Conservation (phyloP, 2,329 filamentous ascomycete genomes). For the Colletotrichum gloeosporioides region DNA sequence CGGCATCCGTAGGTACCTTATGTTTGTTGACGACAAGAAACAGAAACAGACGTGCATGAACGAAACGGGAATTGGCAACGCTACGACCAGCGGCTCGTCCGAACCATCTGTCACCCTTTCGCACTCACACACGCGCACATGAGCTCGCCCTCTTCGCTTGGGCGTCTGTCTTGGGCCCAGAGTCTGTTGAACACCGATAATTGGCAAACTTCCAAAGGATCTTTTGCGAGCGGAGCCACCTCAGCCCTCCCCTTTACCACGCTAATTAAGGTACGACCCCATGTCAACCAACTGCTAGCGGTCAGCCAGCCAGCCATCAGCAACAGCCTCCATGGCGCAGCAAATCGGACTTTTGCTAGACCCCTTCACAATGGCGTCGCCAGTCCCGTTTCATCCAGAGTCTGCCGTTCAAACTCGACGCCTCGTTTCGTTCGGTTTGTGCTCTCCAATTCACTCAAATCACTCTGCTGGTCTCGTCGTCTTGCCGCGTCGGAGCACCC, state of each 20-base stretch:
- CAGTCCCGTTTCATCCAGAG: background rate
- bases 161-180: background rate
- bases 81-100: background rate
- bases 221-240: conserved; percentile 9
- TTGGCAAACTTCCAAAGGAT: conserved; percentile 12
- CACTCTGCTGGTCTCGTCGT: background rate
- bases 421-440: background rate
- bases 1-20: background rate
- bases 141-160: background rate
- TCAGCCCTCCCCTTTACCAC: background rate
- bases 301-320: background rate
- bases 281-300: background rate
- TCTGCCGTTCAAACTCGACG: background rate
- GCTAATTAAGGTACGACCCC: background rate
- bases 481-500: background rate
- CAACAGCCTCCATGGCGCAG: background rate
- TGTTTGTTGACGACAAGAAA: background rate
- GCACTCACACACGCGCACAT: background rate
- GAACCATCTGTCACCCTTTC: conserved; percentile 5
- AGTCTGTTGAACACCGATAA: conserved; percentile 1
- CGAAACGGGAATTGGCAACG: background rate
- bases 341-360: background rate
- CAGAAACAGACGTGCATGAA: background rate
- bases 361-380: background rate
- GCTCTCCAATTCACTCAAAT: background rate